phyloP scores from a whole-genome alignment of 2,329 filamentous ascomycete species.

The Apiospora pterosperma region DNA sequence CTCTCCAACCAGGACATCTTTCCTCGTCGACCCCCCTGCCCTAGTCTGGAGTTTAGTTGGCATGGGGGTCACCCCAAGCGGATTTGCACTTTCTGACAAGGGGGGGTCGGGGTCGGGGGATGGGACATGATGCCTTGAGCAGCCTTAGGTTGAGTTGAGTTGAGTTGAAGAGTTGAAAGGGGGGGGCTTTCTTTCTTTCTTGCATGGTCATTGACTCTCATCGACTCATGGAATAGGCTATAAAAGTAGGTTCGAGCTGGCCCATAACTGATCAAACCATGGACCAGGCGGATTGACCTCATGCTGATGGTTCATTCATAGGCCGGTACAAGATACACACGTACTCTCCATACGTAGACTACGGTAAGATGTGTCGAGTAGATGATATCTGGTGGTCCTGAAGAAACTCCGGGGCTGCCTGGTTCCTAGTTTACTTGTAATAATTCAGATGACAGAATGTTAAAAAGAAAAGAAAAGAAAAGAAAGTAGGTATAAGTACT shows the following conservation, averaged over 20 bases:
- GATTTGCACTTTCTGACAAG: neutral
- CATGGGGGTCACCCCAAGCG: neutral
- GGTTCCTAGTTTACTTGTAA: neutral
- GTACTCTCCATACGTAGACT: too few relatives aligned
- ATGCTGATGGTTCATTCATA: too few relatives aligned
- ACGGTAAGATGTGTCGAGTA: neutral
- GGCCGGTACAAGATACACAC: too few relatives aligned
- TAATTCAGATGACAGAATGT: slow-evolving; percentile 3
- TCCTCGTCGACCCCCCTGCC: neutral
- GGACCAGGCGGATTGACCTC: slow-evolving; percentile 1
- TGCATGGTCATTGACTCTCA: too few relatives aligned
- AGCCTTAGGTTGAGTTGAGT: neutral
- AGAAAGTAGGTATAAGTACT: neutral
- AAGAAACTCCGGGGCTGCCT: neutral
- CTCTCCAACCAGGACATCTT: neutral
- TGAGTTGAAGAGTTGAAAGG: neutral
- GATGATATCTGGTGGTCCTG: neutral
- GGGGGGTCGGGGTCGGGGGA: neutral
- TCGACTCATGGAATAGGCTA: neutral
- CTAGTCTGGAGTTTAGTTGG: neutral
- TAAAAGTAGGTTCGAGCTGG: neutral
- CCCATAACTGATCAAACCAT: slow-evolving; percentile 4
- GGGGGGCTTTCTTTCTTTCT: too few relatives aligned
- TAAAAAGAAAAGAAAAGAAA: neutral
- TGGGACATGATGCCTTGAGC: neutral